Percentiles rank a stretch among this genome's conserved stretches.
Conservation (phyloP, 345 rosid species). For the Eucalyptus tenuipes region DNA sequence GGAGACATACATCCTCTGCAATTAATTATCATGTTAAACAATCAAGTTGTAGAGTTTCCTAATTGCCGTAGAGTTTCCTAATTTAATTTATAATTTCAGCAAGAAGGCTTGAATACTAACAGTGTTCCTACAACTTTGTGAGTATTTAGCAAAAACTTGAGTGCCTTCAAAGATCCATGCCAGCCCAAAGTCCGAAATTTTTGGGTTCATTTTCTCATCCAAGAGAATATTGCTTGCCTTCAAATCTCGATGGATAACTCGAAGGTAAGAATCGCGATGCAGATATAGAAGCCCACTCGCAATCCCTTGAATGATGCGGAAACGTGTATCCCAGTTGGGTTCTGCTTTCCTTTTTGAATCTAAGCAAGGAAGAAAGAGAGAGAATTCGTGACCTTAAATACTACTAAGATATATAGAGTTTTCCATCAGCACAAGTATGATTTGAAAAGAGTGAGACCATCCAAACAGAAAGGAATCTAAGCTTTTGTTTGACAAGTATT, state of each 20-base stretch:
- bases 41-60: not conserved
- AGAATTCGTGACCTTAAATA: not conserved
- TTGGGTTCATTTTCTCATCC: slow-evolving; percentile 20
- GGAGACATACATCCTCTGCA: no score
- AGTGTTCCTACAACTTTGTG: slow-evolving; percentile 9
- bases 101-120: not conserved
- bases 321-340: slow-evolving; percentile 17
- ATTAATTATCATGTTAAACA: not conserved
- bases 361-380: not conserved
- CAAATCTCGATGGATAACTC: slow-evolving; percentile 23
- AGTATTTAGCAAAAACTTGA: not conserved
- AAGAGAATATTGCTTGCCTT: slow-evolving; percentile 16
- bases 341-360: not conserved
- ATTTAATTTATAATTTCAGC: not conserved
- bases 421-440: no score
- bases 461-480: no score
- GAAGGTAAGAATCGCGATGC: slow-evolving; percentile 15
- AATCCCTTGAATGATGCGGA: slow-evolving; percentile 11
- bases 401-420: no score
- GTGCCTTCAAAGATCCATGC: slow-evolving; percentile 9
- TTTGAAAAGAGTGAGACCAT: no score
- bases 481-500: no score
- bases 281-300: slow-evolving; percentile 22
- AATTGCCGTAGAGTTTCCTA: no score
- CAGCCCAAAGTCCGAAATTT: slow-evolving; percentile 26